Evolutionary conservation across 768 basidiomycete genomes (phyloP), one percentile per base, ranked within the genome.

Genomic region (Rhizopogon roseolus): DNA sequence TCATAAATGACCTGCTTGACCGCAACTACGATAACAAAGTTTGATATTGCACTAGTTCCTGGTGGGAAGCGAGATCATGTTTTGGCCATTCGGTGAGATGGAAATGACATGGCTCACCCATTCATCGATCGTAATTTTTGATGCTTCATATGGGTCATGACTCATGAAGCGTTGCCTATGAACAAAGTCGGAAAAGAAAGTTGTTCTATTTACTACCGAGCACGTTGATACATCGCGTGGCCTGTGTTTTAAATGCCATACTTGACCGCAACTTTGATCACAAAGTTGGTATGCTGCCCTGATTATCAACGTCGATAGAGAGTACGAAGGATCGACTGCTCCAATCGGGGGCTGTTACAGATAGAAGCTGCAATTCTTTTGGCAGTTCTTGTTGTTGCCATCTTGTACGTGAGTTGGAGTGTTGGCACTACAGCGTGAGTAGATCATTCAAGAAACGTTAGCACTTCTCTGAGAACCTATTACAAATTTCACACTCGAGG

Each of bases 211-310:
- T 27, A 44, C 27, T n/a, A 4, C 43, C 6, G 14, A 56, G 51
- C 17, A 57, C 56, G 9, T 49, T 57, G 5, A 25, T 79, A 25
- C 73, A 73, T 36, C 67, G 75, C 51, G 77, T 78, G 79, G 1
- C 29, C 9, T 80, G 79, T 57, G 79, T 79, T 2, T 64, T 80
- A 36, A 81, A 82, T 54, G 80, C 80, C 55, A 80, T 81, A 14
- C 74, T 78, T 49, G 79, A 82, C 62, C 70, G 76, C 13, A 58
- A 77, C 28, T 67, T 81, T 62, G 81, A 82, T 60, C 76, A 73
- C 16, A 75, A 73, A 41, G 10, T 32, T 7, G 78, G 81, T 78
- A 45, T 29, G 29, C 29, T 4, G 28, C 5, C 22, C 53, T 28
- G 4, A 19, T 17, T 44, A 19, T 32, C 44, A 6, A 3, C 9